These are phyloP conservation scores for Melampsora americana DNA, from an alignment of 1,284 basidiomycete species.

Conservation along the genomic window DNA sequence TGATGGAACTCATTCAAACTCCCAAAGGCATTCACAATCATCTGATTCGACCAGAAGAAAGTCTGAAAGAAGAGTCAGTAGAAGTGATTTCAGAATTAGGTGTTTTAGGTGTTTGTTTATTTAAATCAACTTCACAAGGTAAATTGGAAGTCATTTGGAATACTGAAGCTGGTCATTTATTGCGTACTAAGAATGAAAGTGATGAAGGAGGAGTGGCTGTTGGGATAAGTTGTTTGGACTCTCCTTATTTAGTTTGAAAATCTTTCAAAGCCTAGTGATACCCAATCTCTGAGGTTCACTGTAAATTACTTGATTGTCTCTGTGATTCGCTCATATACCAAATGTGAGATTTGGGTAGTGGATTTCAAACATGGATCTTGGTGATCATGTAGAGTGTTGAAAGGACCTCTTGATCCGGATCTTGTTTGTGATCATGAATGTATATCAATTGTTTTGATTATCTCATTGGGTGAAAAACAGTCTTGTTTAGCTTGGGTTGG, in stretches of 20 bases:
- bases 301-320: too few relatives aligned
- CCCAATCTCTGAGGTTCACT: too few relatives aligned
- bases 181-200: conserved; percentile 88
- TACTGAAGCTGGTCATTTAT: conserved; percentile 72
- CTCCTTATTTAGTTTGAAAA: conserved; percentile 50
- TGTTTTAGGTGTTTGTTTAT: conserved; percentile 83
- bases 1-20: conserved; percentile 84
- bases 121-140: conserved; percentile 57
- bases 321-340: too few relatives aligned
- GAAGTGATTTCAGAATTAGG: conserved; percentile 89
- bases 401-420: too few relatives aligned
- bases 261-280: too few relatives aligned
- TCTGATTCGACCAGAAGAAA: conserved; percentile 63
- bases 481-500: too few relatives aligned
- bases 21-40: conserved; percentile 68
- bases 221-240: conserved; percentile 83
- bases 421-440: too few relatives aligned
- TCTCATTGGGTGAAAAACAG: too few relatives aligned
- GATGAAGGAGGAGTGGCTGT: conserved; percentile 93
- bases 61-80: conserved; percentile 54
- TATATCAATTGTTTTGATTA: too few relatives aligned
- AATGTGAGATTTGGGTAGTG: too few relatives aligned
- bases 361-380: too few relatives aligned
- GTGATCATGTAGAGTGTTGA: too few relatives aligned
- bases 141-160: conserved; percentile 54